Conservation (phyloP, 345 rosid species). For the Cardamine resedifolia region DNA sequence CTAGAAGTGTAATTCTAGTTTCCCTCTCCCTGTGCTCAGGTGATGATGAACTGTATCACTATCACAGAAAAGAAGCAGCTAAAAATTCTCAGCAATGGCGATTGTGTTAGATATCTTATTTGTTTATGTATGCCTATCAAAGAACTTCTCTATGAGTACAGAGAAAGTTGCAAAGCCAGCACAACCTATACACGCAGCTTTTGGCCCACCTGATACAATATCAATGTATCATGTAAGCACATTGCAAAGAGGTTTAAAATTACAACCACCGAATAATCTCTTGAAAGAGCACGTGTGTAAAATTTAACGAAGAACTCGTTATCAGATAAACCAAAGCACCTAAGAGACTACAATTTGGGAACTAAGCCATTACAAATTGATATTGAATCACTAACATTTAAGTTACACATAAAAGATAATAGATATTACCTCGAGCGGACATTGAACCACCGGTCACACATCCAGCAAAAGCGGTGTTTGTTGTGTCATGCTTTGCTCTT, state of each 20-base stretch:
- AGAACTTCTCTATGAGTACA: slow-evolving; percentile 89
- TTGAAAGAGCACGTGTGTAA: not conserved
- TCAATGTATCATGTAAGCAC: not conserved
- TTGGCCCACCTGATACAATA: slow-evolving; percentile 65
- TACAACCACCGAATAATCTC: not conserved
- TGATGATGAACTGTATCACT: slow-evolving; percentile 6
- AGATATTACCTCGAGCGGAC: slow-evolving; percentile 70
- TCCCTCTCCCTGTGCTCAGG: slow-evolving; percentile 18
- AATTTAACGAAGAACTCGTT: not conserved
- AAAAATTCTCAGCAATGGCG: slow-evolving; percentile 16
- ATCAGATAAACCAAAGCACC: not conserved
- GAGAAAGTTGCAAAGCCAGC: slow-evolving; percentile 97
- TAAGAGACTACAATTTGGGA: not conserved
- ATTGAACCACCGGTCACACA: slow-evolving; percentile 91
- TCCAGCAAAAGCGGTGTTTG: slow-evolving; percentile 81
- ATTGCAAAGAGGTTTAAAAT: not conserved
- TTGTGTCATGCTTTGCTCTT: slow-evolving; percentile 82
- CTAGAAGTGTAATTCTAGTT: slow-evolving; percentile 15
- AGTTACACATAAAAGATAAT: not conserved
- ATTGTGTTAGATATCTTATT: slow-evolving; percentile 17
- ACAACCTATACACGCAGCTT: slow-evolving; percentile 87
- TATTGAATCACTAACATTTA: not conserved
- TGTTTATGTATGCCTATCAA: slow-evolving; percentile 67
- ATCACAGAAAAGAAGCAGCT: slow-evolving; percentile 19
- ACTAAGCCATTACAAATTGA: not conserved